Percentiles rank a stretch among this genome's conserved stretches.
These are phyloP conservation scores for Trichosporon inkin DNA, from an alignment of 1,284 basidiomycete genomes.

Conservation along the genomic window DNA sequence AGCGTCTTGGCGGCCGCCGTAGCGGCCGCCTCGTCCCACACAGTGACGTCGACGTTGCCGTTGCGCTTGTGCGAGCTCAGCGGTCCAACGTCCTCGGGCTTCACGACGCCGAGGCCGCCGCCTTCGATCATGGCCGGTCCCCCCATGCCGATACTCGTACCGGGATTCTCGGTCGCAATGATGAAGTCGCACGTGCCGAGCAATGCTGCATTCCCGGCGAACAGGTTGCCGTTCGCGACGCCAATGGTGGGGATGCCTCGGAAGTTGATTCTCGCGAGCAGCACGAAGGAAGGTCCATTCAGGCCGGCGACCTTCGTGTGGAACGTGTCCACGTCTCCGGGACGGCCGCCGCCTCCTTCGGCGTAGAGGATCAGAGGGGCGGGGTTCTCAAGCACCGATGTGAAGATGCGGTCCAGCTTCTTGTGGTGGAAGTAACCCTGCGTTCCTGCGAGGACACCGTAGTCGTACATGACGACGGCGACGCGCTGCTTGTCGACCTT, in stretches of 20 bases:
- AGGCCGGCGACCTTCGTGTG: constrained; percentile 20
- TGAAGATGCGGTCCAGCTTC: constrained; percentile 24
- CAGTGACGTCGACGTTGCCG: constrained; percentile 24
- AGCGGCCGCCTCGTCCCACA: constrained; percentile 21
- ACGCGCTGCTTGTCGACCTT: constrained; percentile 19
- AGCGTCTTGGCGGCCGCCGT: constrained; percentile 20
- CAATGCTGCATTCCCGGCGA: constrained; percentile 20
- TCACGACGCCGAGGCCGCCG: constrained; percentile 17
- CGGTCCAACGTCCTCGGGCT: constrained; percentile 22
- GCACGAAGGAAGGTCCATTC: constrained; percentile 16
- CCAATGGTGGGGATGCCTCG: constrained; percentile 23
- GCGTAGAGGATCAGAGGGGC: constrained; percentile 23
- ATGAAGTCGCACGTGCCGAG: constrained; percentile 22
- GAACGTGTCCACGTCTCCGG: constrained; percentile 21
- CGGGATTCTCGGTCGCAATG: constrained; percentile 19
- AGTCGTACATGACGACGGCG: constrained; percentile 23
- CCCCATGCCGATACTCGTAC: constrained; percentile 23
- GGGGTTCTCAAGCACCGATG: constrained; percentile 19
- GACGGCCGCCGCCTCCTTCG: constrained; percentile 23
- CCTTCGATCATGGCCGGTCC: constrained; percentile 25
- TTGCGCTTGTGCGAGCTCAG: constrained; percentile 17
- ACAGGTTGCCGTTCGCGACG: constrained; percentile 22
- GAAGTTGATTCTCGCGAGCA: constrained; percentile 19
- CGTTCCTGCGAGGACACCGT: constrained; percentile 22
- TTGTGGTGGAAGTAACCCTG: constrained; percentile 25